Base-by-base conservation (phyloP, 2,329 filamentous ascomycete species). In the Scedosporium minutisporum region DNA sequence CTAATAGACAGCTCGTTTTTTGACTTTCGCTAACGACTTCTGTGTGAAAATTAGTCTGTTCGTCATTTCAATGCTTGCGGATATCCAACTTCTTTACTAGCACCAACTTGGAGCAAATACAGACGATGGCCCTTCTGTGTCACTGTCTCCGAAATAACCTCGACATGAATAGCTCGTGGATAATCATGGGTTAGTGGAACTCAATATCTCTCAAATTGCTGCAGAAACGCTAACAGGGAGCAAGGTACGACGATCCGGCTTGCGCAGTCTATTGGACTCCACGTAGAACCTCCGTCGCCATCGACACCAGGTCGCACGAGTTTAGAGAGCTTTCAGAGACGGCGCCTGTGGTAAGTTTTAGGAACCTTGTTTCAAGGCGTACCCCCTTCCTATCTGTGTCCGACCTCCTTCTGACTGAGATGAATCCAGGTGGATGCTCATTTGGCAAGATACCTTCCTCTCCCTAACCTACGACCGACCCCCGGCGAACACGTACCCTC, bases 391-490 rank as follows among this genome's bases (percentile, higher is more conserved):
- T 7, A 53, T 3, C 7, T 16, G 4, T 48, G 23, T 60, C n/a
- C 18, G 21, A 1, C 10, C 23, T 42, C 18, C 16, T 27, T 27
- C 10, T n/a, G 6, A 6, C 18, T 12, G 33, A 10, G 12, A 12
- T 14, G 9, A 10, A 38, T 12, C 33, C 33, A 61, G 60, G 60
- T 61, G 60, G 60, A 61, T 61, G 46, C 27, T 61, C 10, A 23
- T 61, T 9, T 57, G 48, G 60, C 60, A 61, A 23, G 60, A 61
- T n/a, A 55, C 27, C n/a, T 61, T 61, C 60, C 21, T 61, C 9
- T 25, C 46, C 1, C n/a, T 42, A n/a, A 61, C 60, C 6, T 61
- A 61, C 48, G 60, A 61, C 27, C 27, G 60, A 5, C 46, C 48
- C 7, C 48, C 33, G 18, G 27, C 46, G 14, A 57, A 41, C 60